phyloP scores from a whole-genome alignment of 768 basidiomycete genomes.

The Mycena olivaceomarginata region DNA sequence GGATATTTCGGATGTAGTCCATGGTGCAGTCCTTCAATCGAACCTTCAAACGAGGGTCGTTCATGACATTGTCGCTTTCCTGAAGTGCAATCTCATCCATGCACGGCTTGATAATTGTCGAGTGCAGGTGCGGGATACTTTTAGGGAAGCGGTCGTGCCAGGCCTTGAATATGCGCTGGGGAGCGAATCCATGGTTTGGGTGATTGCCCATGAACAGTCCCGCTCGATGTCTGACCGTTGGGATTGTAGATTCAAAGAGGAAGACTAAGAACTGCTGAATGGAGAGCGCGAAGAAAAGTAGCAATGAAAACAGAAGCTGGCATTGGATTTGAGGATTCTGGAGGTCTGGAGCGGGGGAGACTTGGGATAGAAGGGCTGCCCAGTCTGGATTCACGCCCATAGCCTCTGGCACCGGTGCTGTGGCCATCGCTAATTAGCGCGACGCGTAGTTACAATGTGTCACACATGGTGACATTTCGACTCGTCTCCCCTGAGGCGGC shows the following conservation, averaged over 20 bases:
- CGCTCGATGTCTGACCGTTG: too few species aligned
- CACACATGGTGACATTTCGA: not conserved
- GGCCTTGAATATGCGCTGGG: slow-evolving; percentile 9
- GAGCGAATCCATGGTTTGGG: slow-evolving; percentile 1
- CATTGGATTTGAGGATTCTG: not conserved
- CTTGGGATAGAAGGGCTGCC: not conserved
- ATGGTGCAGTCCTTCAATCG: not conserved
- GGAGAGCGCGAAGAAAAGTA: too few species aligned
- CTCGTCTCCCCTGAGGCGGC: not conserved
- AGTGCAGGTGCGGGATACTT: not conserved
- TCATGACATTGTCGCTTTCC: too few species aligned
- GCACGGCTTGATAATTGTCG: too few species aligned
- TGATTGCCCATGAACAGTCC: slow-evolving; percentile 16
- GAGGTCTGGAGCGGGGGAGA: not conserved
- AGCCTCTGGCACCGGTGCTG: not conserved
- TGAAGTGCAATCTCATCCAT: too few species aligned
- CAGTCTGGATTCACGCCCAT: slow-evolving; percentile 18
- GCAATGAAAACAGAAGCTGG: too few species aligned
- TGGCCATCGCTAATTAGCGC: not conserved
- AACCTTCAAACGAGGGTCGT: too few species aligned
- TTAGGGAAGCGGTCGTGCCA: slow-evolving; percentile 25
- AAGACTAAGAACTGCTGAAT: too few species aligned
- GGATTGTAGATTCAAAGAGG: too few species aligned
- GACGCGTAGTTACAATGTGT: not conserved
- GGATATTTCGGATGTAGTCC: slow-evolving; percentile 6